These are phyloP conservation scores for Fusarium foetens DNA, from an alignment of 2,329 filamentous ascomycete genomes.

Conservation along the genomic window DNA sequence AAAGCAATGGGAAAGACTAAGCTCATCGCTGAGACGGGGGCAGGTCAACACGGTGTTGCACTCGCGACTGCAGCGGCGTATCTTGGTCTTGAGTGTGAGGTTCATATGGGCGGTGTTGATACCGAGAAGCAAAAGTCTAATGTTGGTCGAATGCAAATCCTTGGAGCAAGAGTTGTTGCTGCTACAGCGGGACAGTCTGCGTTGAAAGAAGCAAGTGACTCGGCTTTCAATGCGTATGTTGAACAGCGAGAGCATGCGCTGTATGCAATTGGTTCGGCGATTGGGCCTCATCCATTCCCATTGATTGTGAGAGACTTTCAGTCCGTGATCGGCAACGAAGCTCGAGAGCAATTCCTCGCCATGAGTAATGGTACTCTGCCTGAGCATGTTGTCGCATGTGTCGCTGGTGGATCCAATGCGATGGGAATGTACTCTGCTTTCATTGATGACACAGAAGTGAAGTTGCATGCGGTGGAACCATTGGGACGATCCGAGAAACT, in stretches of 20 bases:
- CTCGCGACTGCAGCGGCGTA: slow-evolving; percentile 10
- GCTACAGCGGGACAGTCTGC: slow-evolving; percentile 8
- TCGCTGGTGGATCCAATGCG: slow-evolving; percentile 10
- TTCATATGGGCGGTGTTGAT: slow-evolving; percentile 7
- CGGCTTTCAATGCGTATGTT: neutral
- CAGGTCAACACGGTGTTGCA: slow-evolving; percentile 11
- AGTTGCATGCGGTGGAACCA: neutral
- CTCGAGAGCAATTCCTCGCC: neutral
- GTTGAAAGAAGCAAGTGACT: slow-evolving; percentile 12
- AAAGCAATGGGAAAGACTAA: slow-evolving; percentile 11
- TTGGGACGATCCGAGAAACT: neutral
- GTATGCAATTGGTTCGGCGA: slow-evolving; percentile 5
- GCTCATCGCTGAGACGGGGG: slow-evolving; percentile 10
- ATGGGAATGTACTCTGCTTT: slow-evolving; percentile 7
- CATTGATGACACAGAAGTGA: neutral
- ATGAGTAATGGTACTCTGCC: neutral
- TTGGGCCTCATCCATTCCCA: slow-evolving; percentile 10
- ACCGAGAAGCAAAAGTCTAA: slow-evolving; percentile 10
- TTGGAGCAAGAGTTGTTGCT: neutral
- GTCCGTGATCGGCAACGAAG: slow-evolving; percentile 7
- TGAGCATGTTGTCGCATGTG: slow-evolving; percentile 7
- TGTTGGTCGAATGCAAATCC: slow-evolving; percentile 8
- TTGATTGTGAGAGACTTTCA: slow-evolving; percentile 14
- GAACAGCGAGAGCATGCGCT: neutral
- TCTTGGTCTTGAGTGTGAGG: slow-evolving; percentile 6